A percentile compares a stretch with the other conserved stretches of the same genome.
Conservation (phyloP, 192 early-diverging fungal species). For the Coemansia sp. region DNA sequence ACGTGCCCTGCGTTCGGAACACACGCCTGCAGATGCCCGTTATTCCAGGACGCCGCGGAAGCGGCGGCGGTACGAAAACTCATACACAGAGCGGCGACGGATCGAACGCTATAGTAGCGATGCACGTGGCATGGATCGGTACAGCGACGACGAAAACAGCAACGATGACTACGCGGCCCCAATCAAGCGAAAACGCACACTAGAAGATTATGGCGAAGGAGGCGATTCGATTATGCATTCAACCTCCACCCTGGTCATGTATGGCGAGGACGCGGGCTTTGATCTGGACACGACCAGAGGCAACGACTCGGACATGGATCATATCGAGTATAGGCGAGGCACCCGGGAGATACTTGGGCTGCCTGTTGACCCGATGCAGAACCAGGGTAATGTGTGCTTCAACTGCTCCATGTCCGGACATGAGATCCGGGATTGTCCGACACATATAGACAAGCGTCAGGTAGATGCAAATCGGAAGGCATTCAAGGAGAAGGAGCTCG, state of each 20-base stretch:
- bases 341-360: conserved; percentile 33
- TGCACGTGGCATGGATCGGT: neutral
- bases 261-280: conserved; percentile 28
- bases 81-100: neutral
- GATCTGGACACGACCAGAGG: conserved; percentile 28
- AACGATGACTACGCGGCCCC: neutral
- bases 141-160: neutral
- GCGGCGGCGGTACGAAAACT: conserved; percentile 30
- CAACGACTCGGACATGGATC: conserved; percentile 5
- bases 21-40: neutral
- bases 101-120: neutral
- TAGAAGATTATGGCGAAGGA: too few relatives aligned
- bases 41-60: conserved; percentile 17
- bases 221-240: too few relatives aligned
- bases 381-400: conserved; percentile 47
- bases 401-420: conserved; percentile 49
- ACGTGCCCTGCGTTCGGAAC: conserved; percentile 9
- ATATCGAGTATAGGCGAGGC: conserved; percentile 21
- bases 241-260: conserved; percentile 12
- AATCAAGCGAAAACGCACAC: neutral
- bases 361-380: conserved; percentile 7
- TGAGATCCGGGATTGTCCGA: conserved; percentile 39
- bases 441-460: conserved; percentile 23
- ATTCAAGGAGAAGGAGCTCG: conserved; percentile 28
- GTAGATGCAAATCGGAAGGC: conserved; percentile 31